Evolutionary conservation across 1,284 basidiomycete species (phyloP), one percentile per base, ranked within the genome.

Genomic region (Rhodotorula glutinis): DNA sequence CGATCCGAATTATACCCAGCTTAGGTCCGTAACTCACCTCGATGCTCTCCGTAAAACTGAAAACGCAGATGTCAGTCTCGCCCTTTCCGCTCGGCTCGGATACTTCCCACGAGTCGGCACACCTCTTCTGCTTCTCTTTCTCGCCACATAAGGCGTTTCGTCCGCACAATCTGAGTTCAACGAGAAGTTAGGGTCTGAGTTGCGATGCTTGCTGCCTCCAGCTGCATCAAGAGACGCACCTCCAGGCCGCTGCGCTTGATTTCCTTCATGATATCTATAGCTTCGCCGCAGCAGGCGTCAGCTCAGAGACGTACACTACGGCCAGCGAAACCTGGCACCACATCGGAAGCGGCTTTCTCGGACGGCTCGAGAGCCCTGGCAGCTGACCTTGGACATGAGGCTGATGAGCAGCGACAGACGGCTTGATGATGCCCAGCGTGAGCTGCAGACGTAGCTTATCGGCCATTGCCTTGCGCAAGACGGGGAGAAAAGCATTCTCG

Each of bases 361-460:
- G 9, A 16, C 14, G 21, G 14, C 21, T 21, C 8, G 5, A 16
- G 17, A 10, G 17, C 25, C 7, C 16, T 7, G 4, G 21, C 0
- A n/a, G 23, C 66, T 19, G 23, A 70, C 69, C 72, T 56, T 69
- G 69, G 0, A 75, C 74, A 23, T 71, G 67, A 2, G 71, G 65
- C 27, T 73, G 67, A n/a, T 66, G 68, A 3, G 73, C 71, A 4
- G 68, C 67, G 5, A 75, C 65, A 0, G 70, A 70, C 0, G 74
- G 73, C 53, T 75, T 75, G 63, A 75, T 72, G 47, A 75, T 62
- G 19, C 69, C 74, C 5, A 75, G 63, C 1, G 74, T 75, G 40
- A 75, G 56, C 62, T 75, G 60, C 16, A 65, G 53, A 10, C 43
- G 43, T 16, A 44, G 43, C 43, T 21, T 16, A 5, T 44, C 17